Evolutionary conservation across 331 rosid genomes (phyloP).

Genomic region (Phaseolus coccineus): DNA sequence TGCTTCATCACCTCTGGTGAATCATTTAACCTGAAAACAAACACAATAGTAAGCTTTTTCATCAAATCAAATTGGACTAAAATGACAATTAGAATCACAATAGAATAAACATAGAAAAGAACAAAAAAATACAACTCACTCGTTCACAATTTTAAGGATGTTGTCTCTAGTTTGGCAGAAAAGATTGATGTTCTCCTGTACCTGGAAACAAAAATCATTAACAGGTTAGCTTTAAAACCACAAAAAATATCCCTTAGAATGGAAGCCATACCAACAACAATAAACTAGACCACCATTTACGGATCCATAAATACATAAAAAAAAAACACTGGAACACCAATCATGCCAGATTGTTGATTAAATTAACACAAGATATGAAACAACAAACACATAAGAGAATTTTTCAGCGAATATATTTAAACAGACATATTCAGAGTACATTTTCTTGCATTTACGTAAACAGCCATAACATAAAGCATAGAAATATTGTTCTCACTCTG

Average conservation of each 20-base stretch:
- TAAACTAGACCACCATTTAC: neutral
- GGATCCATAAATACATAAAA: too few species aligned
- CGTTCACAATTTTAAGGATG: constrained; percentile 81
- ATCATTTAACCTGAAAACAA: constrained; percentile 65
- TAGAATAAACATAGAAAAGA: constrained; percentile 27
- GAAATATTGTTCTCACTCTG: constrained; percentile 7
- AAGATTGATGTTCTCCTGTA: constrained; percentile 83
- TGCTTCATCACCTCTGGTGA: constrained; percentile 93
- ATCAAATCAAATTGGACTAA: constrained; percentile 7
- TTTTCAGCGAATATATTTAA: neutral
- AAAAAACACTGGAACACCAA: too few species aligned
- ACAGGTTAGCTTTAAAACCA: constrained; percentile 34
- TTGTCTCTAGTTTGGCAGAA: constrained; percentile 88
- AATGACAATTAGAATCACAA: neutral
- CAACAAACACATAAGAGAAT: constrained; percentile 8
- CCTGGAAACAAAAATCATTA: constrained; percentile 57
- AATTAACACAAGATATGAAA: constrained; percentile 18
- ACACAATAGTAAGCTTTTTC: neutral
- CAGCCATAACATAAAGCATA: neutral
- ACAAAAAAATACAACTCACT: constrained; percentile 63
- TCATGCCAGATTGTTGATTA: constrained; percentile 20
- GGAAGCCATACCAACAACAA: constrained; percentile 23
- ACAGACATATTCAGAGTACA: neutral
- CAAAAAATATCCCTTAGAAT: constrained; percentile 35
- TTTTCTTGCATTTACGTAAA: neutral